These are phyloP conservation scores for Fusarium lyarnte DNA, from an alignment of 2,329 filamentous ascomycete genomes.

Conservation along the genomic window DNA sequence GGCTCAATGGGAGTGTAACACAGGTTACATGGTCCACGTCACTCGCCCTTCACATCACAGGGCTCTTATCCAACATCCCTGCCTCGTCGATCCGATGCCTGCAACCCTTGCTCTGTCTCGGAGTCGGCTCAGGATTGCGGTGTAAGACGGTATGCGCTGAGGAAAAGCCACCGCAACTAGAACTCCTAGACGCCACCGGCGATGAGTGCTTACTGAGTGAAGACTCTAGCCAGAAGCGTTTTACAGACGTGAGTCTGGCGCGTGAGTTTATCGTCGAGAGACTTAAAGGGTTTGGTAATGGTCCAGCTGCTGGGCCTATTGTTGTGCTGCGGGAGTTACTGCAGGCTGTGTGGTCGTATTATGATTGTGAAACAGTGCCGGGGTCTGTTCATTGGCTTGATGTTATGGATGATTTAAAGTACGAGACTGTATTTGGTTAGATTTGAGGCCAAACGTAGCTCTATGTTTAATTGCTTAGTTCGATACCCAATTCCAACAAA, in stretches of 20 bases:
- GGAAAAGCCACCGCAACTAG: slow-evolving; percentile 2
- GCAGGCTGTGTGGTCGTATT: slow-evolving; percentile 22
- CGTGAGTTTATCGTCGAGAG: slow-evolving; percentile 23
- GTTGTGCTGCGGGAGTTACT: slow-evolving; percentile 21
- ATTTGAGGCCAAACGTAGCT: neutral
- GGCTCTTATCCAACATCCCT: slow-evolving; percentile 6
- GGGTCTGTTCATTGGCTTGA: slow-evolving; percentile 22
- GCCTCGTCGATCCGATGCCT: slow-evolving; percentile 20
- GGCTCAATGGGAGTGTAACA: slow-evolving; percentile 4
- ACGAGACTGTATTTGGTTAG: slow-evolving; percentile 34
- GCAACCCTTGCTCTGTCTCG: slow-evolving; percentile 16
- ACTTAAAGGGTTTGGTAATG: neutral
- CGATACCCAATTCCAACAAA: neutral
- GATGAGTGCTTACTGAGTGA: neutral
- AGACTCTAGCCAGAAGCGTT: neutral
- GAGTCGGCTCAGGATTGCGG: slow-evolving; percentile 16
- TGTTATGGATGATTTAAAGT: slow-evolving; percentile 25
- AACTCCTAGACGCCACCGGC: neutral
- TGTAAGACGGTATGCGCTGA: slow-evolving; percentile 7
- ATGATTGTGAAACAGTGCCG: slow-evolving; percentile 26
- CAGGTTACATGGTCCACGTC: slow-evolving; percentile 26
- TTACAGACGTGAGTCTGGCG: slow-evolving; percentile 9
- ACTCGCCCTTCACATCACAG: slow-evolving; percentile 22
- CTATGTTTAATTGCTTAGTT: neutral
- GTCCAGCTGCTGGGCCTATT: slow-evolving; percentile 17